Evolutionary conservation across 2,329 filamentous ascomycete species (phyloP).

Genomic region (Ceratocystis colombiana): DNA sequence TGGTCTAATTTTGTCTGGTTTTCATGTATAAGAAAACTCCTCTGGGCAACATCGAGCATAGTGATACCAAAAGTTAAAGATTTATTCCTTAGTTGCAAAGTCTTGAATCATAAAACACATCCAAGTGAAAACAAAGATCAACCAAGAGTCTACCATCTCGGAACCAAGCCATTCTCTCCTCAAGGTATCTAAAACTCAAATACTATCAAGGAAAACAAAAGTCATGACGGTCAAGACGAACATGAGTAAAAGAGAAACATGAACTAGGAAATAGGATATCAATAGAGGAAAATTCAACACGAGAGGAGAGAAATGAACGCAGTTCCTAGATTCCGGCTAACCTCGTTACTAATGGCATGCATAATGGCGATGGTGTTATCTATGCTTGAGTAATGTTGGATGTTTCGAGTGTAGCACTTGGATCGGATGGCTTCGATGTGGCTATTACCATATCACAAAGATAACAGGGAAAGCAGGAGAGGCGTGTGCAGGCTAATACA

Average conservation of each 20-base stretch:
- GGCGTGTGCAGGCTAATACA: background rate
- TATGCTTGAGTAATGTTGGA: background rate
- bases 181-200: constrained; percentile 16
- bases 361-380: background rate
- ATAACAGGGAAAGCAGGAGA: background rate
- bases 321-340: too few species aligned
- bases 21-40: background rate
- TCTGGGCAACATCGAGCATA: background rate
- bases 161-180: constrained; percentile 21
- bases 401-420: background rate
- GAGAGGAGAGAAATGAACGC: constrained; percentile 2
- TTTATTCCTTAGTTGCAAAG: background rate
- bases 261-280: background rate
- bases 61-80: background rate
- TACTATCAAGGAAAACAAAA: constrained; percentile 14
- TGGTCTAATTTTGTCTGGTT: background rate
- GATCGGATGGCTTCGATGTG: background rate
- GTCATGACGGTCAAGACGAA: constrained; percentile 18
- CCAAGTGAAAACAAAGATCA: background rate
- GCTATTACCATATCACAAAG: background rate
- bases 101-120: background rate
- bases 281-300: background rate
- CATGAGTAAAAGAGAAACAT: constrained; percentile 27
- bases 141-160: background rate
- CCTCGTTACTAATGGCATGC: too few species aligned